Base-by-base conservation (phyloP, 495 filamentous ascomycete genomes). In the Chaetomium cochliodes region DNA sequence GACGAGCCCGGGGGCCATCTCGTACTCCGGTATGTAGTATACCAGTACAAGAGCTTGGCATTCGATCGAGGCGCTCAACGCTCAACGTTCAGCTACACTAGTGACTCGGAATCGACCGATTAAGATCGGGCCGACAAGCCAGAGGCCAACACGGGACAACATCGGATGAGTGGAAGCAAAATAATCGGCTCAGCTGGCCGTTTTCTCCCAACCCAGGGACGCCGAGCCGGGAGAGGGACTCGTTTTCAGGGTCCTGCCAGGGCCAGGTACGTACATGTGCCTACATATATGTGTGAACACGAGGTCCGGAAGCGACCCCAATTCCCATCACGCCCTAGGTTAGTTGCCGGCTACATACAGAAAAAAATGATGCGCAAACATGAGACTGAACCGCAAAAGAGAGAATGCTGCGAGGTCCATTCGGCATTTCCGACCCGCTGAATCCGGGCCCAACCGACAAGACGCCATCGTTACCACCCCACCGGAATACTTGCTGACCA, bases 391-490 rank as follows among this genome's bases (percentile, higher is more conserved):
- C 41, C 18, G 18, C 46, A 20, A n/a, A n/a, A 9, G 46, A 23
- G 46, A 20, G 18, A 6, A 20, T 0, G 5, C 5, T 50, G 46
- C 8, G 3, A 60, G 30, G 5, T 37, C 15, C 50, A 52, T 6
- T 18, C 46, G 20, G n/a, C 20, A 20, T 50, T 50, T 39, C 59
- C 33, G 33, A 37, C 33, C 33, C 33, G 33, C 33, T 37, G 33
- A 37, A 37, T 37, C 33, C 33, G 33, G 33, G 6, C 33, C 33
- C 33, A 18, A 61, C 51, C 39, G 15, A 28, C 60, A 16, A 8
- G 20, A 23, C n/a, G 28, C 33, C 60, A 39, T 33, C 39, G 20
- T 9, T 62, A 55, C 39, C 61, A 63, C 20, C 51, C 51, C 18
- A 33, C 20, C 16, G 26, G 26, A 47, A 33, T 9, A n/a, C 41